Conservation (phyloP, 257 asterid genomes). For the Gentiana macrophylla region DNA sequence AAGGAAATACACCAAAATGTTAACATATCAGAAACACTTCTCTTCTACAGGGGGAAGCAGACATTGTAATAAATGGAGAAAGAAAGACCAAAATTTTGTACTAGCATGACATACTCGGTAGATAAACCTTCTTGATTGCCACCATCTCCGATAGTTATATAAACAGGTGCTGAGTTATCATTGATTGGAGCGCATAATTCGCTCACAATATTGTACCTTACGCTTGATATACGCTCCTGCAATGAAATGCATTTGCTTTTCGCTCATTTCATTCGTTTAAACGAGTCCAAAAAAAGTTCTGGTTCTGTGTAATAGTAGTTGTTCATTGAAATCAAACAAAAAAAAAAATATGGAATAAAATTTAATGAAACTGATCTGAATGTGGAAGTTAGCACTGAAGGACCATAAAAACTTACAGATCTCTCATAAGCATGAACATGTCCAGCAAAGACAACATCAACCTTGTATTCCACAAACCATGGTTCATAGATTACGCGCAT, state of each 20-base stretch:
- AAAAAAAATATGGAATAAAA: neutral
- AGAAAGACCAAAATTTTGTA: neutral
- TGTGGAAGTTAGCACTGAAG: neutral
- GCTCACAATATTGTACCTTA: constrained; percentile 36
- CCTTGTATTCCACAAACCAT: constrained; percentile 45
- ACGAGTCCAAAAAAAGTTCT: neutral
- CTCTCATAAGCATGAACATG: constrained; percentile 61
- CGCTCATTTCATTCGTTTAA: neutral
- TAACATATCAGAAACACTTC: neutral
- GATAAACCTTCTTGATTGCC: constrained; percentile 61
- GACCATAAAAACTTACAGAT: constrained; percentile 30
- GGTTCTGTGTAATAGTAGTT: neutral
- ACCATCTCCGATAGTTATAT: constrained; percentile 57
- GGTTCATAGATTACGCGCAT: constrained; percentile 54
- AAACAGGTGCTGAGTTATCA: constrained; percentile 48
- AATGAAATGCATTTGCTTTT: neutral
- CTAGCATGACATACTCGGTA: constrained; percentile 24
- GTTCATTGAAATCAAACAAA: neutral
- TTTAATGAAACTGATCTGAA: neutral
- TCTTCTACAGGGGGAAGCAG: neutral
- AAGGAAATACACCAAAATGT: neutral
- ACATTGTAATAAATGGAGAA: neutral
- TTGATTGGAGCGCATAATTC: constrained; percentile 29
- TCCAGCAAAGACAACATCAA: constrained; percentile 56
- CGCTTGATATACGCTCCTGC: constrained; percentile 51